A percentile compares a stretch with the other conserved stretches of the same genome.
Evolutionary conservation across 331 rosid genomes (phyloP).

Genomic region (Malus hybrid): DNA sequence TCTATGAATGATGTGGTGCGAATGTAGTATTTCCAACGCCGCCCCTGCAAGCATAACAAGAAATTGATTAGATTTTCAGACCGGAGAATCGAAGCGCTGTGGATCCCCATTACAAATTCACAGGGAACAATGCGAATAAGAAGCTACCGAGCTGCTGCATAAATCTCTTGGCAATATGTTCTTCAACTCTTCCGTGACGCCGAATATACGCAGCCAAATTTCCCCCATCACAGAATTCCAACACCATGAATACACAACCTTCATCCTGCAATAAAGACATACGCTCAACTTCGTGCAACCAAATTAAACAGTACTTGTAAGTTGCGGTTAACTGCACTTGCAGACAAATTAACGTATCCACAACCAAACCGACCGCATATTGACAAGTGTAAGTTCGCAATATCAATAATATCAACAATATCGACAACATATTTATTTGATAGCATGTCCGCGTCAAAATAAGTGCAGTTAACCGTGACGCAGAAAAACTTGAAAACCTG

Average conservation of each 20-base stretch:
- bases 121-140: not conserved
- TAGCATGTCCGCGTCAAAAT: no score
- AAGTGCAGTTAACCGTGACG: no score
- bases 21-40: constrained; percentile 36
- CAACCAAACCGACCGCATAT: not conserved
- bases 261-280: constrained; percentile 24
- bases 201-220: constrained; percentile 43
- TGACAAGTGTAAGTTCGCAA: no score
- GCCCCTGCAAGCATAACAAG: constrained; percentile 25
- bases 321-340: no score
- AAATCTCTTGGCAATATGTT: constrained; percentile 43
- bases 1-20: constrained; percentile 43
- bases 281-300: no score
- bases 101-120: not conserved
- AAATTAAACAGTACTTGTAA: no score
- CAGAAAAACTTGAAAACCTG: constrained; percentile 16
- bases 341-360: not conserved
- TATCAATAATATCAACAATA: no score
- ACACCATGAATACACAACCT: constrained; percentile 34
- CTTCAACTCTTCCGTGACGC: constrained; percentile 39
- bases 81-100: not conserved
- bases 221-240: constrained; percentile 54
- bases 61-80: not conserved
- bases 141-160: constrained; percentile 56
- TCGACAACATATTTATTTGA: no score